Conservation (phyloP, 169 alveolate genomes). For the Plasmodium fragile region DNA sequence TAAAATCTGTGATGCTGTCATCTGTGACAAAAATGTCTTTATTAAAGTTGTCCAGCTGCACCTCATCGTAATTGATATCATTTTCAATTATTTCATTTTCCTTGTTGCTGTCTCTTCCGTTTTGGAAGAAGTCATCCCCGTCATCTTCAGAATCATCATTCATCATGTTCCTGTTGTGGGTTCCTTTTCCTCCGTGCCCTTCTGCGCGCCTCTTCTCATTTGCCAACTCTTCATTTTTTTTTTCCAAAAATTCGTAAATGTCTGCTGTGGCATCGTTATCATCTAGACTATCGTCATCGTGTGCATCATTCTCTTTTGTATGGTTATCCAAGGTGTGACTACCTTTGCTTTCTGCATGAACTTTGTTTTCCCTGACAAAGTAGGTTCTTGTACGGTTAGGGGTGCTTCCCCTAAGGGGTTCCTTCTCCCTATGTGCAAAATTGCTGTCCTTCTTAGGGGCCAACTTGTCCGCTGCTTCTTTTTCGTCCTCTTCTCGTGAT, state of each 20-base stretch:
- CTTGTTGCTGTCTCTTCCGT: neutral
- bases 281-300: slow-evolving; percentile 56
- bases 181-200: neutral
- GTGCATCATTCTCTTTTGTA: neutral
- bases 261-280: slow-evolving; percentile 74
- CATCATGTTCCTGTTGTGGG: neutral
- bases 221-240: slow-evolving; percentile 25
- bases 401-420: neutral
- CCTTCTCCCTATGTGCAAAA: neutral
- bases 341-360: neutral
- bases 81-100: slow-evolving; percentile 18
- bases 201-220: slow-evolving; percentile 18
- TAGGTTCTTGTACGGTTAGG: neutral
- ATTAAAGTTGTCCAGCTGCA: slow-evolving; percentile 10
- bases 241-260: slow-evolving; percentile 63
- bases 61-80: slow-evolving; percentile 38
- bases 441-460: neutral
- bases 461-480: neutral
- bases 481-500: neutral
- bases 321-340: neutral
- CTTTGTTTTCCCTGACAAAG: neutral
- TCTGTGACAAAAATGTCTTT: slow-evolving; percentile 60
- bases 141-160: neutral
- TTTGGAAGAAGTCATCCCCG: neutral
- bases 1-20: slow-evolving; percentile 28